Conservation (phyloP, 1,284 basidiomycete species). For the Mycosarcoma maydis region DNA sequence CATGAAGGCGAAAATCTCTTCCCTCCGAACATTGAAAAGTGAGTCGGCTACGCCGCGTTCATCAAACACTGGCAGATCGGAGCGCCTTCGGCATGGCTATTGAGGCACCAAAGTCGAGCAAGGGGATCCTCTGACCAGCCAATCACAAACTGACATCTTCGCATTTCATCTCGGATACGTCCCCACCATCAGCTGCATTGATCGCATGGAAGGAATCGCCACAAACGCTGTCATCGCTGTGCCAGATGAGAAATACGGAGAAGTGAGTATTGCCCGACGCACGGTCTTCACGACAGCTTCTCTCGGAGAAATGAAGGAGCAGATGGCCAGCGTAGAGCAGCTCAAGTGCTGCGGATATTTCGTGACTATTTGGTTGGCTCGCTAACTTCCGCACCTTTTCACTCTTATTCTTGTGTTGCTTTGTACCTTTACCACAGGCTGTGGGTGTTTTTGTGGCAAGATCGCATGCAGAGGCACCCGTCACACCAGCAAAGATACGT, state of each 20-base stretch:
- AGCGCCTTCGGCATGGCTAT: background rate
- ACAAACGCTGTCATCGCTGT: slow-evolving; percentile 81
- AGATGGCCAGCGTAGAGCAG: too few relatives aligned
- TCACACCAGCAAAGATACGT: slow-evolving; percentile 70
- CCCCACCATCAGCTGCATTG: slow-evolving; percentile 69
- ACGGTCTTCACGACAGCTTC: background rate
- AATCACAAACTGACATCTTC: slow-evolving; percentile 14
- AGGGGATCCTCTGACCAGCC: background rate
- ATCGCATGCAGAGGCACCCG: slow-evolving; percentile 28
- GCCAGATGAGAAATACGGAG: slow-evolving; percentile 71
- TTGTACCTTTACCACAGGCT: too few relatives aligned
- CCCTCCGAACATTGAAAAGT: slow-evolving; percentile 84
- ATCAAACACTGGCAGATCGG: background rate
- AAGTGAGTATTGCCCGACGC: slow-evolving; percentile 30
- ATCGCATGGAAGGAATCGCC: slow-evolving; percentile 73
- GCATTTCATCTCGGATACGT: slow-evolving; percentile 9
- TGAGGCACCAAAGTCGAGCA: too few relatives aligned
- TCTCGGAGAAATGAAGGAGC: too few relatives aligned
- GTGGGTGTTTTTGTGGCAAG: slow-evolving; percentile 54
- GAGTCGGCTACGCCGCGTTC: slow-evolving; percentile 9
- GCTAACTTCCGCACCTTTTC: background rate
- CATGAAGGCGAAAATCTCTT: slow-evolving; percentile 70
- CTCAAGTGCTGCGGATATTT: too few relatives aligned
- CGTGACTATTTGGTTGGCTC: too few relatives aligned
- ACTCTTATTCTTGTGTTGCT: background rate